Conservation (phyloP, 495 filamentous ascomycete genomes). For the Xylaria nigripes region DNA sequence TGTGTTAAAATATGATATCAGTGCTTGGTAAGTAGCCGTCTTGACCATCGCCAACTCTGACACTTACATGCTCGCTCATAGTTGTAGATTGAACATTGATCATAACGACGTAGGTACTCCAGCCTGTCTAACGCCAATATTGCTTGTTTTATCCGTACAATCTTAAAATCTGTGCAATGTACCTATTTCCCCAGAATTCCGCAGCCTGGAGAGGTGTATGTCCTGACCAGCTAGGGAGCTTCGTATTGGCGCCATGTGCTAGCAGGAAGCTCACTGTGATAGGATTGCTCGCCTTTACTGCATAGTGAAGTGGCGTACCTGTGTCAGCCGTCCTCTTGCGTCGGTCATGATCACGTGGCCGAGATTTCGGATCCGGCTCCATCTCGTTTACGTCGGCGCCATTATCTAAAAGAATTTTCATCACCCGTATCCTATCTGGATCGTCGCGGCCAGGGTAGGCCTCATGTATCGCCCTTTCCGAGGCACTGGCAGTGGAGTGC, state of each 20-base stretch:
- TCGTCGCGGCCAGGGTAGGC: slow-evolving; percentile 10
- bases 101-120: slow-evolving; percentile 5
- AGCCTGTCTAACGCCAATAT: neutral
- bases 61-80: slow-evolving; percentile 1
- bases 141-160: slow-evolving; percentile 8
- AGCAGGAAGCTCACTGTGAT: slow-evolving; percentile 13
- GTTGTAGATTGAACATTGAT: slow-evolving; percentile 4
- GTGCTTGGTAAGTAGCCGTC: neutral
- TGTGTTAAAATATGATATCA: neutral
- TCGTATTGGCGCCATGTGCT: slow-evolving; percentile 11
- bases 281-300: slow-evolving; percentile 8
- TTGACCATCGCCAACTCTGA: neutral
- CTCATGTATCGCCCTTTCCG: slow-evolving; percentile 4
- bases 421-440: slow-evolving; percentile 11
- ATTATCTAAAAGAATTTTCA: slow-evolving; percentile 11
- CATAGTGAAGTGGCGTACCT: slow-evolving; percentile 13
- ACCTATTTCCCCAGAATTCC: slow-evolving; percentile 4
- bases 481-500: slow-evolving; percentile 12
- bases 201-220: slow-evolving; percentile 14
- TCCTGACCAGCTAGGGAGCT: slow-evolving; percentile 13
- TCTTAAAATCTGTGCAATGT: slow-evolving; percentile 12
- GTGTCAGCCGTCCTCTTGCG: slow-evolving; percentile 11
- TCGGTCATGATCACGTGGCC: slow-evolving; percentile 9
- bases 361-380: slow-evolving; percentile 13
- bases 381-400: slow-evolving; percentile 16